Conservation (phyloP, 2,329 filamentous ascomycete species). For the Aspergillus unguis region DNA sequence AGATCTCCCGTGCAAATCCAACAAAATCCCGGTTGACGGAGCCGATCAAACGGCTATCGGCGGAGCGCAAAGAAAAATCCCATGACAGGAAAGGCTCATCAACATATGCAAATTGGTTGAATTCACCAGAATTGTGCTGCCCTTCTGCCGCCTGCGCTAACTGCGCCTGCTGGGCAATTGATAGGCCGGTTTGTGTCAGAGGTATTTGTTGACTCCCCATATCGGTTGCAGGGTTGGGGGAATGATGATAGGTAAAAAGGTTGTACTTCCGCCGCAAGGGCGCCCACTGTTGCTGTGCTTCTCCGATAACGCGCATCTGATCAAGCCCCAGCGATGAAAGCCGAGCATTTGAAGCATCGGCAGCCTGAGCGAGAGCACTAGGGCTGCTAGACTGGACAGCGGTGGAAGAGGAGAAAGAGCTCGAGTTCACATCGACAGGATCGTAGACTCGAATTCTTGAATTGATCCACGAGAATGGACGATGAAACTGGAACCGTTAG, state of each 20-base stretch:
- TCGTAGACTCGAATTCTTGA: conserved; percentile 58
- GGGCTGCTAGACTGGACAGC: conserved; percentile 45
- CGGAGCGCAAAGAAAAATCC: conserved; percentile 59
- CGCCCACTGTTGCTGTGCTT: conserved; percentile 63
- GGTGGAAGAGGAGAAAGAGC: conserved; percentile 38
- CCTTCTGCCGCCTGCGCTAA: conserved; percentile 25
- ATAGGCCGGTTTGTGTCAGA: conserved; percentile 48
- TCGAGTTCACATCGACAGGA: conserved; percentile 39
- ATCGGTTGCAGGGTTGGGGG: conserved; percentile 35
- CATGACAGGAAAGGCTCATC: conserved; percentile 63
- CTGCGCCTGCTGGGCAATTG: conserved; percentile 47
- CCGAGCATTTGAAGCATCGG: conserved; percentile 47
- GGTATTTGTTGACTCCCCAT: conserved; percentile 40
- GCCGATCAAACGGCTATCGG: conserved; percentile 52
- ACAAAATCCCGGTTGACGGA: conserved; percentile 63
- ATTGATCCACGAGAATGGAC: conserved; percentile 63
- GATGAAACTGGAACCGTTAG: conserved; percentile 50
- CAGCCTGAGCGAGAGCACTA: conserved; percentile 38
- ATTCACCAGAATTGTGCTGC: conserved; percentile 41
- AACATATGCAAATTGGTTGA: conserved; percentile 60
- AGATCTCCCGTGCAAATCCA: conserved; percentile 61
- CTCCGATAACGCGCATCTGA: conserved; percentile 62
- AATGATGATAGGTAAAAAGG: conserved; percentile 56
- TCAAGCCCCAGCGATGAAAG: conserved; percentile 53
- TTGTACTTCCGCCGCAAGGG: conserved; percentile 62